Conservation (phyloP, 2,329 filamentous ascomycete species). For the Trichoderma oligosporum region DNA sequence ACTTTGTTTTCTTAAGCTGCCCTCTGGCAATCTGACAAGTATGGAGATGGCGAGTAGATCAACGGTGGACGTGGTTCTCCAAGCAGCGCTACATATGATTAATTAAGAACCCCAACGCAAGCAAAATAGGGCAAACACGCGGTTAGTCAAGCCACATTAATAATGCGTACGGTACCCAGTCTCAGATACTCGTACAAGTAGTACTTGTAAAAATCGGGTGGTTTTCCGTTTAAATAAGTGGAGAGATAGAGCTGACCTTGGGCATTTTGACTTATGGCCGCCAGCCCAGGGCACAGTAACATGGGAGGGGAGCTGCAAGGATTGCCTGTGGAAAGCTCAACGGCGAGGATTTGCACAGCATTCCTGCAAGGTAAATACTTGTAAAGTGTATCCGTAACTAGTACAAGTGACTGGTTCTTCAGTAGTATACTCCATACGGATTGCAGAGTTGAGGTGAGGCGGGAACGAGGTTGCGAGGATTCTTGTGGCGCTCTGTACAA, state of each 20-base stretch:
- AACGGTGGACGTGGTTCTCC: not conserved
- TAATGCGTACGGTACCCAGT: slow-evolving; percentile 4
- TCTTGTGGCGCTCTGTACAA: slow-evolving; percentile 16
- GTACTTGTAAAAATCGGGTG: slow-evolving; percentile 1
- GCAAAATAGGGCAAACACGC: not conserved
- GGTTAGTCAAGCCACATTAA: not conserved
- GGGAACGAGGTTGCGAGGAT: slow-evolving; percentile 15
- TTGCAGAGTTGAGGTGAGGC: slow-evolving; percentile 1
- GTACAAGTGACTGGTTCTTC: slow-evolving; percentile 15
- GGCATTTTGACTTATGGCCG: slow-evolving; percentile 8
- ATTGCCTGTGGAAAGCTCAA: not conserved
- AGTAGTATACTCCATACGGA: not conserved
- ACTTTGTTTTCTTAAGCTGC: not conserved
- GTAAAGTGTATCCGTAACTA: no score
- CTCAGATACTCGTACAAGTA: no score
- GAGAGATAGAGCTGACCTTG: slow-evolving; percentile 1
- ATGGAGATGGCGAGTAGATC: slow-evolving; percentile 1
- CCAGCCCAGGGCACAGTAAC: slow-evolving; percentile 9
- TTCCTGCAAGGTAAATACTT: not conserved
- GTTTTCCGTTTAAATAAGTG: slow-evolving; percentile 9
- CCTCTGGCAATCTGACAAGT: not conserved
- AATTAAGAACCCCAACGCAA: not conserved
- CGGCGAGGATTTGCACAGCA: slow-evolving; percentile 6
- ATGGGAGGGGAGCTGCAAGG: slow-evolving; percentile 6
- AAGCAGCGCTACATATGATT: not conserved